Evolutionary conservation across 495 filamentous ascomycete species (phyloP), one percentile per base, ranked within the genome.

Genomic region (Beverwykella pulmonaria): DNA sequence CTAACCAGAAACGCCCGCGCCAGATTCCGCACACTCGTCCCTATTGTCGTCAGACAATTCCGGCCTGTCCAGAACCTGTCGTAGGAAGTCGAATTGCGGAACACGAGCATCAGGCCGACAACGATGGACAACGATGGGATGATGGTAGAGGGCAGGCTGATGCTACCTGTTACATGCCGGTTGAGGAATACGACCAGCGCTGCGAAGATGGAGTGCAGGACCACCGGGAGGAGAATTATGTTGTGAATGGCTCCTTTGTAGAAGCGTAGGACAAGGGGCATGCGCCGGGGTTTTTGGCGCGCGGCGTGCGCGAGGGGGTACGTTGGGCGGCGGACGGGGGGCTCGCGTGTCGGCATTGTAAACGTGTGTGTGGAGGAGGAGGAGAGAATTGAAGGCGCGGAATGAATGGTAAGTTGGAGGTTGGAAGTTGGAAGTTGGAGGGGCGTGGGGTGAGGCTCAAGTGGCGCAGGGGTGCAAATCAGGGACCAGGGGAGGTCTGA

Each of bases 41-140:
- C 81, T 47, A 89, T 78, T 0, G 80, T 79, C 25, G 80, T 85
- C 58, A 89, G 79, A 25, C 82, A 78, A 55, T 85, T 86, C 32
- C 86, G 83, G 19, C 88, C 88, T 30, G 86, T 84, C 88, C 88
- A 90, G 77, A 89, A 90, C 2, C 88, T 80, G 62, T 89, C 88
- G 76, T 90, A 90, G 59, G 82, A 85, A 36, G 87, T 88, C 68
- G 83, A 80, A 66, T 92, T 91, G 15, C 89, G 85, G 80, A 91
- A 91, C 47, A 92, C 89, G 34, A 92, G 87, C 87, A 92, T 91
- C 19, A 92, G 73, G 72, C 89, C 89, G 25, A 92, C 89, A 54
- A 92, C 89, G 64, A 92, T 92, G 22, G 87, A 90, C 1, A 92
- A 76, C n/a, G 84, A 88, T 17, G 89, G 89, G 59, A 92, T 87